Base-by-base conservation (phyloP, 1,284 basidiomycete species). In the Marasmius fiardii region DNA sequence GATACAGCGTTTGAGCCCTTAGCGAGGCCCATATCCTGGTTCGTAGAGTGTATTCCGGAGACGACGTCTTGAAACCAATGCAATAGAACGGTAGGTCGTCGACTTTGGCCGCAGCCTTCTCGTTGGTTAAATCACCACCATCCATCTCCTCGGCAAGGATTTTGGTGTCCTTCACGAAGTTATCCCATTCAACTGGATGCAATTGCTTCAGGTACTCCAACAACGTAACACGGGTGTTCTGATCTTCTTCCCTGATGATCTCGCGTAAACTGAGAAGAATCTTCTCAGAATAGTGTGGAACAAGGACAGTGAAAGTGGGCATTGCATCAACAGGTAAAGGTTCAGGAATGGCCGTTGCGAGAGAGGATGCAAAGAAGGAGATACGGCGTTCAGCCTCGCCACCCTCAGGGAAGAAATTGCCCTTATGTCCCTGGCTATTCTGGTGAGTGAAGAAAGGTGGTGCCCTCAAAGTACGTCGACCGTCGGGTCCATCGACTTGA, bases 111-210 rank as follows among this genome's bases (percentile, higher is more conserved):
- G 41, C 41, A 28, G 73, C 71, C 78, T 97, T 96, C 72, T 96
- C 94, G 70, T 89, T 73, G 21, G 35, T 79, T 18, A 82, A 81
- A 57, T 81, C 83, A 53, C 84, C 77, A 28, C 73, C 82, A 52
- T 88, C 87, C 52, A 88, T 86, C 72, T 99, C 97, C 65, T 98
- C 97, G 2, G 94, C 95, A 51, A 99, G 79, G 61, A 99, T 99
- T 82, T 99, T 99, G 65, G 97, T 99, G 71, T 99, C 97, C 78
- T 98, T 95, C 65, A 99, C 97, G 68, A 99, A 99, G 74, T 99
- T 99, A 77, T 98, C 96, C 97, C 97, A 99, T 71, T 99, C 97
- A 60, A 98, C 82, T n/a, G 96, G 95, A 71, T 99, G 96, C 41
- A 99, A 81, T 73, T 99, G 96, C 76, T 99, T 99, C 69, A 99